These are phyloP conservation scores for Capronia americana DNA, from an alignment of 2,329 filamentous ascomycete genomes.

Conservation along the genomic window DNA sequence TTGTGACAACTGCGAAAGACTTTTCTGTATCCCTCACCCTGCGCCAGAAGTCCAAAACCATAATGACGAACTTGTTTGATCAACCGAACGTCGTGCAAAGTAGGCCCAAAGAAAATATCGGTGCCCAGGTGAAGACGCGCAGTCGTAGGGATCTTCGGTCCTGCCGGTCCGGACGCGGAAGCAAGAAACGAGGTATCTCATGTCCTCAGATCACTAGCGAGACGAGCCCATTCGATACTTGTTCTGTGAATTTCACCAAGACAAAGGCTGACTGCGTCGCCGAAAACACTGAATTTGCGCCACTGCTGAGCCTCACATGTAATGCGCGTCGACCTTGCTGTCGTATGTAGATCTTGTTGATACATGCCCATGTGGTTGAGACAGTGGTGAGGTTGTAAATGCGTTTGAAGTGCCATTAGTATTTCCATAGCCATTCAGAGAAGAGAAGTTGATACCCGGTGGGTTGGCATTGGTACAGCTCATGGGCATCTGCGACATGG, in stretches of 20 bases:
- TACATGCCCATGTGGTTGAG: conserved; percentile 27
- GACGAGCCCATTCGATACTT: not conserved
- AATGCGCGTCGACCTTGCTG: conserved; percentile 26
- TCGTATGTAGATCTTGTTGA: conserved; percentile 24
- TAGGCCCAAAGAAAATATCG: not conserved
- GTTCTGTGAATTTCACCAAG: not conserved
- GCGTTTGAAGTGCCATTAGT: conserved; percentile 18
- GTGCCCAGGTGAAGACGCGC: not conserved
- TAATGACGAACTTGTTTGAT: not conserved
- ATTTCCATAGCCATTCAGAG: conserved; percentile 25
- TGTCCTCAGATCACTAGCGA: not conserved
- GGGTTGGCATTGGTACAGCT: conserved; percentile 26
- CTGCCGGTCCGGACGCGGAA: not conserved
- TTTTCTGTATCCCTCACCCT: conserved; percentile 19
- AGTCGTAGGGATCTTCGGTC: not conserved
- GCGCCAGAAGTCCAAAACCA: conserved; percentile 2
- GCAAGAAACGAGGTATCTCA: not conserved
- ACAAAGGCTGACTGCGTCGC: not conserved
- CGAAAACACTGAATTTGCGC: not conserved
- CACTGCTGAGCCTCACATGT: conserved; percentile 11
- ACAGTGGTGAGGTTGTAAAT: conserved; percentile 20
- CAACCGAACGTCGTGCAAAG: not conserved
- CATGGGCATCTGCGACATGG: conserved; percentile 26
- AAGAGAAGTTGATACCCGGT: conserved; percentile 23
- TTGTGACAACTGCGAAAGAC: conserved; percentile 8